Percentiles rank a stretch among this genome's conserved stretches.
Conservation (phyloP, 2,329 filamentous ascomycete genomes). For the Neocatenulostroma microsporum region DNA sequence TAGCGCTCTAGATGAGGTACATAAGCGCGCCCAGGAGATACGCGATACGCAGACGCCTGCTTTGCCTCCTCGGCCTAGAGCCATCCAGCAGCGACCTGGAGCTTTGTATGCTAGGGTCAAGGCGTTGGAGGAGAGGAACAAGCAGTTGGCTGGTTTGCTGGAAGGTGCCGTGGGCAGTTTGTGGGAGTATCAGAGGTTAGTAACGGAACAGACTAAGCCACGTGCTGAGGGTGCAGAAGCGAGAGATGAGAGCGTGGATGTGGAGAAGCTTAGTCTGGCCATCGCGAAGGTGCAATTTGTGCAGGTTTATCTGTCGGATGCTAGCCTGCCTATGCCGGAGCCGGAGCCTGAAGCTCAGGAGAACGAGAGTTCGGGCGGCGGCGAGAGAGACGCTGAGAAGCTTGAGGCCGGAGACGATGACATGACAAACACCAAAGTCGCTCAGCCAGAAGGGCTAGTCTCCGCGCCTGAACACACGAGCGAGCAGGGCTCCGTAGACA, state of each 20-base stretch:
- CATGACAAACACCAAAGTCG: no score
- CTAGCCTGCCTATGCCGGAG: constrained; percentile 35
- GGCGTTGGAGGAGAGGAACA: constrained; percentile 57
- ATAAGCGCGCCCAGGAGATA: constrained; percentile 63
- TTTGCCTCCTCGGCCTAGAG: constrained; percentile 36
- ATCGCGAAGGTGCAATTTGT: constrained; percentile 46
- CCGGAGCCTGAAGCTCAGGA: no score
- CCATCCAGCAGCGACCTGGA: neutral
- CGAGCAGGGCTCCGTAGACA: no score
- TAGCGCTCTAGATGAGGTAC: constrained; percentile 73
- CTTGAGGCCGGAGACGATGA: no score
- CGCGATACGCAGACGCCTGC: constrained; percentile 40
- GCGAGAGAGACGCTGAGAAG: no score
- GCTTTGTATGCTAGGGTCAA: constrained; percentile 28
- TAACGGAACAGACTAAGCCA: constrained; percentile 34
- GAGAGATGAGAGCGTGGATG: constrained; percentile 26
- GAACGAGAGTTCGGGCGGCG: no score
- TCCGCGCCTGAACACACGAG: no score
- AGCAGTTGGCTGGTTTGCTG: constrained; percentile 59
- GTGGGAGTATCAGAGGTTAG: constrained; percentile 50
- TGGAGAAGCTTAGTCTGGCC: constrained; percentile 39
- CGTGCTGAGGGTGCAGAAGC: constrained; percentile 26
- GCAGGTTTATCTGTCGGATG: constrained; percentile 44
- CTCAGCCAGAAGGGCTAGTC: no score
- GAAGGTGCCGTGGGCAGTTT: constrained; percentile 58